Conservation (phyloP, 2,329 filamentous ascomycete species). For the Dothistroma septosporum region DNA sequence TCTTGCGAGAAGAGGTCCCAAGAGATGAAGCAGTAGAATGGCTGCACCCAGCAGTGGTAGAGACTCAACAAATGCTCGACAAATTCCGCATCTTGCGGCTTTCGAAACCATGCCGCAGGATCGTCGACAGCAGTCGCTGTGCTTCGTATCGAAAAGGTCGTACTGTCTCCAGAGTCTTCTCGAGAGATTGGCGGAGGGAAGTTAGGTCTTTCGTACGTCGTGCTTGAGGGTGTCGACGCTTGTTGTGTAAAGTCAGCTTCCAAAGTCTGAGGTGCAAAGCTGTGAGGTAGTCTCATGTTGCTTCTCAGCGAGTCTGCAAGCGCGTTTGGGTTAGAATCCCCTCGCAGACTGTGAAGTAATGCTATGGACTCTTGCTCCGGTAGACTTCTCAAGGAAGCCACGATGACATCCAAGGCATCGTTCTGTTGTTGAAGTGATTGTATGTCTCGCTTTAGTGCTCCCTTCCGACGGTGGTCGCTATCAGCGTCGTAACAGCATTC, state of each 20-base stretch:
- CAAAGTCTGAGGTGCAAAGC: conserved; percentile 31
- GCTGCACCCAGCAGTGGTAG: conserved; percentile 59
- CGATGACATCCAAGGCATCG: conserved; percentile 39
- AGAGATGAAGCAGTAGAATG: conserved; percentile 68
- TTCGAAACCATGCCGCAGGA: conserved; percentile 28
- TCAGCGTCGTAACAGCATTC: conserved; percentile 50
- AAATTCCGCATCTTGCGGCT: conserved; percentile 34
- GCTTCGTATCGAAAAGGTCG: background rate
- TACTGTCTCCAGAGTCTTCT: conserved; percentile 19
- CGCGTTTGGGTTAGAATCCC: conserved; percentile 38
- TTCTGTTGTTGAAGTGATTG: conserved; percentile 36
- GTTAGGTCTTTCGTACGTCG: conserved; percentile 5
- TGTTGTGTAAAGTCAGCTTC: conserved; percentile 33
- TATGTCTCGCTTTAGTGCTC: conserved; percentile 40
- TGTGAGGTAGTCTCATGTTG: conserved; percentile 36
- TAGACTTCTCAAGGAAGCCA: conserved; percentile 42
- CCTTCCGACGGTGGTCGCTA: conserved; percentile 45
- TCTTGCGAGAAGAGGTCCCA: conserved; percentile 67
- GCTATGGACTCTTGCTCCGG: conserved; percentile 44
- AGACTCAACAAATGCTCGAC: conserved; percentile 36
- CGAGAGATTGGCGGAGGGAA: conserved; percentile 15
- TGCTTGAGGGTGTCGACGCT: conserved; percentile 20
- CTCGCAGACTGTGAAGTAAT: conserved; percentile 43
- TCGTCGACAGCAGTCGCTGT: conserved; percentile 9
- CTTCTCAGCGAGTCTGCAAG: conserved; percentile 41